Evolutionary conservation across 2,329 filamentous ascomycete genomes (phyloP).

Genomic region (Hymenoscyphus occultus): DNA sequence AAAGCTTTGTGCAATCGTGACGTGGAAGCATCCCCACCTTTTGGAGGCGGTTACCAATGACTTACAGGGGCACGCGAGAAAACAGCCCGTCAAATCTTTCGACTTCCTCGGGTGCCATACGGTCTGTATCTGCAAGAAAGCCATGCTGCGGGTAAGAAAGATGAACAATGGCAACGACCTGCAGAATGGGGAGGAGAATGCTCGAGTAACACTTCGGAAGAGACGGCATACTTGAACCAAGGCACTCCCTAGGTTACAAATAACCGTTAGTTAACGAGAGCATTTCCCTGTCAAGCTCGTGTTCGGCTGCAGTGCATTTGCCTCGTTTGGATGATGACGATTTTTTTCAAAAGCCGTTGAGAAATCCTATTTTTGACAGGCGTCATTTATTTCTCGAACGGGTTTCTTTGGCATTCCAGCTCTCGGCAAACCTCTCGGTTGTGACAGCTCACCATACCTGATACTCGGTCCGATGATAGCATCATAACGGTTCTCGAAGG

Average conservation of each 20-base stretch:
- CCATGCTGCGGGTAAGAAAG: background rate
- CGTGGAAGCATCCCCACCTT: background rate
- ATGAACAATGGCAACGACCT: background rate
- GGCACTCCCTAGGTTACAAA: background rate
- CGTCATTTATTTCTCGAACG: background rate
- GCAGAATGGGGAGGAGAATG: background rate
- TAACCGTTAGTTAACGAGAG: background rate
- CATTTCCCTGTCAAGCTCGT: background rate
- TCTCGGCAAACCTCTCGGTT: background rate
- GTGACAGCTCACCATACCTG: background rate
- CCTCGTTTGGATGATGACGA: background rate
- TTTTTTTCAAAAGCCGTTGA: background rate
- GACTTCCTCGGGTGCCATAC: background rate
- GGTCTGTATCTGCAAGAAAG: background rate
- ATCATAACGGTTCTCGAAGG: background rate
- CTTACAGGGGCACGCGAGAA: conserved; percentile 1
- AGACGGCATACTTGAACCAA: background rate
- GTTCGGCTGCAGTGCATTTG: background rate
- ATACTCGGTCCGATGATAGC: background rate
- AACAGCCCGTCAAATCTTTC: background rate
- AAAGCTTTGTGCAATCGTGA: background rate
- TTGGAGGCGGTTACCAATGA: background rate
- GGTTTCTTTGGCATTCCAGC: background rate
- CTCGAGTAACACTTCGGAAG: background rate
- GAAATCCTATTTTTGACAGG: background rate